Conservation (phyloP, 352 stramenopile species). For the Phytophthora quininea region DNA sequence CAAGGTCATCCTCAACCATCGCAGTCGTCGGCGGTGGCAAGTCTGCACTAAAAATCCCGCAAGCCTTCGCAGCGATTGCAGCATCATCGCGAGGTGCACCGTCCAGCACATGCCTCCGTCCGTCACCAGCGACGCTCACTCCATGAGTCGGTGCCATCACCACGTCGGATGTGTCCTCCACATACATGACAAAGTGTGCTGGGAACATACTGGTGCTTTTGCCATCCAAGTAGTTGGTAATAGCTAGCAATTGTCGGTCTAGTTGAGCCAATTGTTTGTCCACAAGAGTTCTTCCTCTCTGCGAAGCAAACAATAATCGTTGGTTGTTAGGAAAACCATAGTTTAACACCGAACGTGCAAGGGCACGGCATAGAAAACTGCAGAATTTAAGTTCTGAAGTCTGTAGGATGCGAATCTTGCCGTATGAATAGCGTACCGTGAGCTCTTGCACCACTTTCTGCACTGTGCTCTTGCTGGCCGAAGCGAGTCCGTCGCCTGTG, state of each 20-base stretch:
- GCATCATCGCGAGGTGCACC: slow-evolving; percentile 7
- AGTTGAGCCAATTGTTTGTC: slow-evolving; percentile 68
- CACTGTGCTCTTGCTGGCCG: slow-evolving; percentile 58
- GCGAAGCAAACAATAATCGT: background rate
- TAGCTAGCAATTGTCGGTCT: slow-evolving; percentile 60
- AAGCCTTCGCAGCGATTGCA: slow-evolving; percentile 27
- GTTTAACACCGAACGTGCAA: background rate
- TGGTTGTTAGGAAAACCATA: background rate
- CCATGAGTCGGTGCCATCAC: background rate
- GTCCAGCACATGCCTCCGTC: slow-evolving; percentile 23
- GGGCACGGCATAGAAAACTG: too few relatives aligned
- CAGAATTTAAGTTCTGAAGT: too few relatives aligned
- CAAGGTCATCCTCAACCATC: slow-evolving; percentile 74
- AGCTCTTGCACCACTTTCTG: slow-evolving; percentile 69
- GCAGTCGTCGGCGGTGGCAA: slow-evolving; percentile 35
- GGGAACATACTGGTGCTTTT: slow-evolving; percentile 50
- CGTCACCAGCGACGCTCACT: slow-evolving; percentile 3
- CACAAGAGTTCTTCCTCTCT: slow-evolving; percentile 58
- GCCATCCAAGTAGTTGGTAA: slow-evolving; percentile 67
- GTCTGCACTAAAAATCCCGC: slow-evolving; percentile 26
- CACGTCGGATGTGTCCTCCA: slow-evolving; percentile 21
- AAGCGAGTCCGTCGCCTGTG: slow-evolving; percentile 46
- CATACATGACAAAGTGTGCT: slow-evolving; percentile 32
- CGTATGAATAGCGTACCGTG: slow-evolving; percentile 36
- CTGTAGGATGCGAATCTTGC: too few relatives aligned